A percentile compares a stretch with the other conserved stretches of the same genome.
Evolutionary conservation across 2,329 filamentous ascomycete species (phyloP).

Genomic region (Verticillium dahliae): DNA sequence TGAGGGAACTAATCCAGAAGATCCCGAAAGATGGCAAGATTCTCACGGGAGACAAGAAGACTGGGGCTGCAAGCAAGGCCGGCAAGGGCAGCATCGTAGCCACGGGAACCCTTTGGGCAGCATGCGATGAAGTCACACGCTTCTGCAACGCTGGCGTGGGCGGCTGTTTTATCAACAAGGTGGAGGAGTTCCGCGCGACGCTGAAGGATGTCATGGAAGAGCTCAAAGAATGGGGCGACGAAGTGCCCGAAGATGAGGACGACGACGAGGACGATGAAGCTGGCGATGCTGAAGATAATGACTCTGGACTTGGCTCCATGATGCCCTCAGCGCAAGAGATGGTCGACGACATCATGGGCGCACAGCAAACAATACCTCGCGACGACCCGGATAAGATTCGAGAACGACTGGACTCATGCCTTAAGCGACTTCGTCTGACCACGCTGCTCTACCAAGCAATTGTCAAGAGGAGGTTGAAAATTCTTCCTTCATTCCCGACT

Average conservation of each 20-base stretch:
- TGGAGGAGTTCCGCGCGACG: constrained; percentile 66
- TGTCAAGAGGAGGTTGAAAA: constrained; percentile 62
- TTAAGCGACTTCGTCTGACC: constrained; percentile 61
- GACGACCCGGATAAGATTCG: constrained; percentile 59
- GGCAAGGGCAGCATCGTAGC: constrained; percentile 51
- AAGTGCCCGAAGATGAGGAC: constrained; percentile 56
- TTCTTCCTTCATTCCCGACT: constrained; percentile 38
- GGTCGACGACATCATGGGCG: constrained; percentile 63
- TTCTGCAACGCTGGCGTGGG: constrained; percentile 62
- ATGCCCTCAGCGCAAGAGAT: constrained; percentile 43
- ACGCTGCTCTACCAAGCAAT: constrained; percentile 64
- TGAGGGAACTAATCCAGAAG: constrained; percentile 52
- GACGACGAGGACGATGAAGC: constrained; percentile 43
- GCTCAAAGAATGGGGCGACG: constrained; percentile 80
- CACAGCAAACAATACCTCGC: constrained; percentile 53
- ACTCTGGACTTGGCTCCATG: constrained; percentile 20
- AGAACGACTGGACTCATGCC: constrained; percentile 55
- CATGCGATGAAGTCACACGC: constrained; percentile 66
- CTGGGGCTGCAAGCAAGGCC: constrained; percentile 23
- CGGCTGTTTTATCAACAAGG: constrained; percentile 64
- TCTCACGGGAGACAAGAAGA: constrained; percentile 38
- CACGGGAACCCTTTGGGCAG: constrained; percentile 77
- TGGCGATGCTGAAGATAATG: constrained; percentile 36
- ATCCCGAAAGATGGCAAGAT: constrained; percentile 55
- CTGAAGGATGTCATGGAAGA: constrained; percentile 80